These are phyloP conservation scores for Yamadazyma philogaea DNA, from an alignment of 805 yeast species.

Conservation along the genomic window DNA sequence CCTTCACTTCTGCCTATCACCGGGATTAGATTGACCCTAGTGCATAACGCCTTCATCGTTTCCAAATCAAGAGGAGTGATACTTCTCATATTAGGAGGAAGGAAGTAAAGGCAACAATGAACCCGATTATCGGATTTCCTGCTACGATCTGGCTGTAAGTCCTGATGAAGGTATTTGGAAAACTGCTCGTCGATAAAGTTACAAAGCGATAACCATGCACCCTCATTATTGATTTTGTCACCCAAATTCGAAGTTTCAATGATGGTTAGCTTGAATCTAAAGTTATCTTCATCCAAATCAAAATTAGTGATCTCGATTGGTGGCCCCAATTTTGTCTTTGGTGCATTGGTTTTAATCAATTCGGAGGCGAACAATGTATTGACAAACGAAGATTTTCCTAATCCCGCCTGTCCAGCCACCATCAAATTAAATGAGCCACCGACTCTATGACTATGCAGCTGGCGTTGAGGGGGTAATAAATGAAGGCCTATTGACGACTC, in stretches of 20 bases:
- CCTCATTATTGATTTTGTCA: slow-evolving; percentile 50
- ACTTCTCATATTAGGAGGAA: slow-evolving; percentile 64
- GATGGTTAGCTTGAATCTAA: slow-evolving; percentile 56
- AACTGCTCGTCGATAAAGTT: slow-evolving; percentile 80
- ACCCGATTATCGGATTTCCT: slow-evolving; percentile 58
- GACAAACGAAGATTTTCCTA: slow-evolving; percentile 72
- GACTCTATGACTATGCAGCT: slow-evolving; percentile 19
- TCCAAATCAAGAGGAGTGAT: slow-evolving; percentile 33
- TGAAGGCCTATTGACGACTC: slow-evolving; percentile 16
- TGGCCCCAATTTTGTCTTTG: background rate
- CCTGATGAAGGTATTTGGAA: slow-evolving; percentile 62
- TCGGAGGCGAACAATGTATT: slow-evolving; percentile 62
- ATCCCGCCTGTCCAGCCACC: slow-evolving; percentile 36
- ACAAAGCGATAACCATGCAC: slow-evolving; percentile 44
- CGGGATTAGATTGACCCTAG: slow-evolving; percentile 38
- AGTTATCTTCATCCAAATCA: slow-evolving; percentile 57
- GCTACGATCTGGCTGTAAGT: slow-evolving; percentile 43
- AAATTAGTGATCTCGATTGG: slow-evolving; percentile 29
- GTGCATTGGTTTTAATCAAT: slow-evolving; percentile 14
- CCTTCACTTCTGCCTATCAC: slow-evolving; percentile 38
- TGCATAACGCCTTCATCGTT: slow-evolving; percentile 33
- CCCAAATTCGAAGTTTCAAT: slow-evolving; percentile 80
- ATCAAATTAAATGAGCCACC: slow-evolving; percentile 37
- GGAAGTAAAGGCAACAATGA: slow-evolving; percentile 82
- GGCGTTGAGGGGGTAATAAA: slow-evolving; percentile 30